A percentile compares a stretch with the other conserved stretches of the same genome.
phyloP scores from a whole-genome alignment of 1,284 basidiomycete species.

The Fomitiporia mediterranea region DNA sequence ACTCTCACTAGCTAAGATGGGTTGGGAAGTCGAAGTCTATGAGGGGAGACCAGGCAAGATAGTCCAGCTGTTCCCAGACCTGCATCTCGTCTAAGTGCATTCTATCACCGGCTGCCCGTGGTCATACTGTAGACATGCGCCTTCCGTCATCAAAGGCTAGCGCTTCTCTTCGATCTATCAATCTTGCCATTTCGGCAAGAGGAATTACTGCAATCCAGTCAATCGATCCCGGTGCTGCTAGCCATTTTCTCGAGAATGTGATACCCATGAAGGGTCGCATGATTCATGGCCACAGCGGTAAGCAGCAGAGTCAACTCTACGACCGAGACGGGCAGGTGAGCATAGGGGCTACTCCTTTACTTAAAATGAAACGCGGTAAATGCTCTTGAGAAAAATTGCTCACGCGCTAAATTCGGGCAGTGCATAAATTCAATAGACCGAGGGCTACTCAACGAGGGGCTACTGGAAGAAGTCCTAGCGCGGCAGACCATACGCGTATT shows the following conservation, averaged over 20 bases:
- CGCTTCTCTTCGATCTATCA: constrained; percentile 83
- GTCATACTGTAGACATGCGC: constrained; percentile 56
- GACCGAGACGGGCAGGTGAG: constrained; percentile 82
- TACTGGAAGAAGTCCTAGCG: constrained; percentile 68
- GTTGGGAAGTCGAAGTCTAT: constrained; percentile 88
- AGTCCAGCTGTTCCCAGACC: constrained; percentile 19
- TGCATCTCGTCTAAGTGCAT: constrained; percentile 19
- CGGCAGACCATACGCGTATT: constrained; percentile 63
- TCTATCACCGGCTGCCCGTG: constrained; percentile 18
- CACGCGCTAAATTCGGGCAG: constrained; percentile 35
- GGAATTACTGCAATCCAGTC: constrained; percentile 84
- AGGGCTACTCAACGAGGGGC: constrained; percentile 77
- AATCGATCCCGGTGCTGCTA: constrained; percentile 71
- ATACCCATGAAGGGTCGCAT: constrained; percentile 96
- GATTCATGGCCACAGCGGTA: constrained; percentile 80
- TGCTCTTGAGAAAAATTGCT: neutral
- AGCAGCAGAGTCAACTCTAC: constrained; percentile 78
- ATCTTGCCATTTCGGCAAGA: constrained; percentile 91
- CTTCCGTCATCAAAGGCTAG: constrained; percentile 60
- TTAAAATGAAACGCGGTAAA: neutral
- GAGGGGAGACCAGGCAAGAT: constrained; percentile 79
- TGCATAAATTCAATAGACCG: constrained; percentile 94
- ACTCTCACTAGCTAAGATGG: constrained; percentile 79
- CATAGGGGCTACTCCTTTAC: constrained; percentile 22
- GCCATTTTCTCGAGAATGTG: constrained; percentile 71